Percentiles rank a stretch among this genome's conserved stretches.
phyloP scores from a whole-genome alignment of 306 rosid species.

The Nissolia schottii region DNA sequence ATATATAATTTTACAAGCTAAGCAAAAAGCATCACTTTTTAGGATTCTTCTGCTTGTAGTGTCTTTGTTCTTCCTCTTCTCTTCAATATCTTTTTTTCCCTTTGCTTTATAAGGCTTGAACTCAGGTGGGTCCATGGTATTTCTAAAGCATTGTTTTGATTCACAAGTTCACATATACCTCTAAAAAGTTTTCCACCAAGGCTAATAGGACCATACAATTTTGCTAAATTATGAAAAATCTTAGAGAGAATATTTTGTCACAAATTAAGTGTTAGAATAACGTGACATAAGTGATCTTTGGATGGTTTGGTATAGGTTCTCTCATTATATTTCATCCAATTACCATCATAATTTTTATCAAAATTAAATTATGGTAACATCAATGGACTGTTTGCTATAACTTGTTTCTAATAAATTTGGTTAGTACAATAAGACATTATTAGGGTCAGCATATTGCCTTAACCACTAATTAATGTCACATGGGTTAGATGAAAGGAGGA shows the following conservation, averaged over 20 bases:
- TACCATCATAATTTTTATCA: too few relatives aligned
- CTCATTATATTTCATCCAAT: too few relatives aligned
- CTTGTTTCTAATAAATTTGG: not conserved
- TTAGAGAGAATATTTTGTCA: too few relatives aligned
- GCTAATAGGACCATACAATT: slow-evolving; percentile 7
- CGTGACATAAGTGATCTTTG: too few relatives aligned
- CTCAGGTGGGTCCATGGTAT: slow-evolving; percentile 12
- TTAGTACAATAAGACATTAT: not conserved
- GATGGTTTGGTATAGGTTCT: too few relatives aligned
- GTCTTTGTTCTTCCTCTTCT: slow-evolving; percentile 28
- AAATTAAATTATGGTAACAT: too few relatives aligned
- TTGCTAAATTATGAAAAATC: too few relatives aligned
- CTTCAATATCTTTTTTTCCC: not conserved
- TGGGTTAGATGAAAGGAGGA: not conserved
- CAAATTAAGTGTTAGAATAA: too few relatives aligned
- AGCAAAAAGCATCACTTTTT: slow-evolving; percentile 28
- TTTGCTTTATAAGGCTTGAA: not conserved
- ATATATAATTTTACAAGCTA: slow-evolving; percentile 31
- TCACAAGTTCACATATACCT: not conserved
- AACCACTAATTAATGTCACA: slow-evolving; percentile 3
- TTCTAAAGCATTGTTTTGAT: slow-evolving; percentile 7
- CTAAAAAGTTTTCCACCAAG: not conserved
- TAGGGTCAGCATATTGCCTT: not conserved
- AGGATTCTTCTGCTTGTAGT: slow-evolving; percentile 22
- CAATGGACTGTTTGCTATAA: too few relatives aligned